Conservation (phyloP, 106 monocot species). For the Dendrobium nobile region DNA sequence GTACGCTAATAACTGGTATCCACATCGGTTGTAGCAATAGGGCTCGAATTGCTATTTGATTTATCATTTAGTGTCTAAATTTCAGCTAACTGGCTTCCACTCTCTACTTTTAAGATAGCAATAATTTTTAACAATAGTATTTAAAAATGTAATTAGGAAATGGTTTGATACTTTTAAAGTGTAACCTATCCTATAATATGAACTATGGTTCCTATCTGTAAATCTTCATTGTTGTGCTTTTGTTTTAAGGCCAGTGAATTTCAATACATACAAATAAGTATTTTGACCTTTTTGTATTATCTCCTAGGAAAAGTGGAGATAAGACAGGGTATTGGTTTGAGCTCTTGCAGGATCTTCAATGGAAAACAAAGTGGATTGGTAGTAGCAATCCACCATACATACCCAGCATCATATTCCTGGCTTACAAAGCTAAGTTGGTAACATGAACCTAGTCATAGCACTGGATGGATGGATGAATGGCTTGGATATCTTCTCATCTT, state of each 20-base stretch:
- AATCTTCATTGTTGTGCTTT: neutral
- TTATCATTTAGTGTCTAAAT: neutral
- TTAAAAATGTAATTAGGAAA: neutral
- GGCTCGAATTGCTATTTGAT: neutral
- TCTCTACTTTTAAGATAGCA: neutral
- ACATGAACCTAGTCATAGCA: constrained; percentile 78
- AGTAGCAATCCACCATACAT: constrained; percentile 95
- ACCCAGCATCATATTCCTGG: constrained; percentile 67
- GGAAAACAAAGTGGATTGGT: constrained; percentile 69
- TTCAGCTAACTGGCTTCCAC: neutral
- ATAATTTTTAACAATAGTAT: neutral
- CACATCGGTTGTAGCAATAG: neutral
- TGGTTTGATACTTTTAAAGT: too few species aligned
- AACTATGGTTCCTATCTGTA: neutral
- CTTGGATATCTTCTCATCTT: constrained; percentile 61
- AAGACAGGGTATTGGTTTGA: constrained; percentile 92
- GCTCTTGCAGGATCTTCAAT: constrained; percentile 58
- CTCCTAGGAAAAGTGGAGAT: constrained; percentile 71
- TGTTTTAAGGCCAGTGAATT: too few species aligned
- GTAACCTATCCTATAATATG: too few species aligned
- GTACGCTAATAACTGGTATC: neutral
- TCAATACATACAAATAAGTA: neutral
- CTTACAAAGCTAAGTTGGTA: constrained; percentile 74
- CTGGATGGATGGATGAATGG: constrained; percentile 81
- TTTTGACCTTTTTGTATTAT: neutral